Conservation (phyloP, 78 protist genomes). For the Dictyostelium intermedium region DNA sequence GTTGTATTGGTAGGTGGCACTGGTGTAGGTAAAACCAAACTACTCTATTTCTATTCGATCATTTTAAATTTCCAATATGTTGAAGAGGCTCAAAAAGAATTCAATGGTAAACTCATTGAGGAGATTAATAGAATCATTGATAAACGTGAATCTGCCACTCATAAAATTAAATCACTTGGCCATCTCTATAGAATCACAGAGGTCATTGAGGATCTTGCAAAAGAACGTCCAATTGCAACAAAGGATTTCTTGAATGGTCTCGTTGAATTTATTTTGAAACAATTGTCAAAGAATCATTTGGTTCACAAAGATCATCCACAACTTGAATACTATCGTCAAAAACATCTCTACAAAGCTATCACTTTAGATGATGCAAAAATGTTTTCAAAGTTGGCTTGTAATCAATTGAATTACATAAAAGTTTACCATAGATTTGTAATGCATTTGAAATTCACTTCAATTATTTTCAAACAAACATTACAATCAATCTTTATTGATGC, state of each 20-base stretch:
- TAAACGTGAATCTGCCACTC: neutral
- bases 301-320: conserved; percentile 3
- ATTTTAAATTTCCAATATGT: conserved; percentile 47
- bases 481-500: neutral
- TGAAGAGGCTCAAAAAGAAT: neutral
- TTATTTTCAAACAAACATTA: conserved; percentile 5
- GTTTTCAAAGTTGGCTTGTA: neutral
- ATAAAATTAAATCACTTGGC: neutral
- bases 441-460: conserved; percentile 60
- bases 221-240: neutral
- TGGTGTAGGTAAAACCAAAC: conserved; percentile 80
- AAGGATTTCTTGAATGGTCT: neutral
- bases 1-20: conserved; percentile 74
- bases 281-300: neutral
- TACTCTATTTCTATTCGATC: conserved; percentile 46
- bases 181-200: neutral
- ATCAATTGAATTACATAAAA: conserved; percentile 32
- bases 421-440: conserved; percentile 76
- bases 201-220: neutral
- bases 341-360: neutral
- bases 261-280: neutral
- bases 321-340: neutral
- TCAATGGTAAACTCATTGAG: neutral
- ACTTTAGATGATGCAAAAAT: neutral
- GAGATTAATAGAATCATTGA: neutral